These are phyloP conservation scores for Debaryomycetaceae sp. DNA, from an alignment of 1,139 yeast genomes.

Conservation along the genomic window DNA sequence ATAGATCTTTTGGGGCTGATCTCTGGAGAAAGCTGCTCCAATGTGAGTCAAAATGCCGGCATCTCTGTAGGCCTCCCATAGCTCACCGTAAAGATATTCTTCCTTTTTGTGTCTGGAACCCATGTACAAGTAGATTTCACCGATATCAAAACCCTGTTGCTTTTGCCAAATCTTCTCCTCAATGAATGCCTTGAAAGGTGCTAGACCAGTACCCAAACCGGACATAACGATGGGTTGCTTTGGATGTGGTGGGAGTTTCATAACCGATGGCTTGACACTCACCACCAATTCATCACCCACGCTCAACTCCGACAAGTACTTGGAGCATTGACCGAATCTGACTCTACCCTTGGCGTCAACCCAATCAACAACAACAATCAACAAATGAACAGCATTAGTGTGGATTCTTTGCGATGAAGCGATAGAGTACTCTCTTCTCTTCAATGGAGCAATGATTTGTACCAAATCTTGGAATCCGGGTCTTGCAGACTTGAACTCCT, in stretches of 20 bases:
- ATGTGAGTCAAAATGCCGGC: constrained; percentile 91
- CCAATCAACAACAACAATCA: constrained; percentile 97
- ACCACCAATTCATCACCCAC: constrained; percentile 89
- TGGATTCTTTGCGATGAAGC: constrained; percentile 94
- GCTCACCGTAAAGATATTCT: constrained; percentile 93
- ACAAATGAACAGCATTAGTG: constrained; percentile 84
- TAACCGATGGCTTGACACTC: constrained; percentile 93
- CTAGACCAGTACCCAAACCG: constrained; percentile 97
- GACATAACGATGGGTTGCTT: constrained; percentile 94
- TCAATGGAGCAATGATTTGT: constrained; percentile 75
- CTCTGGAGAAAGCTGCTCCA: constrained; percentile 98
- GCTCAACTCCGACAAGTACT: constrained; percentile 72
- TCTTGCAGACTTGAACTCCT: constrained; percentile 77
- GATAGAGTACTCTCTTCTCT: constrained; percentile 98
- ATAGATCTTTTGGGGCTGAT: constrained; percentile 90
- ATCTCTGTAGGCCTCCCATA: constrained; percentile 94
- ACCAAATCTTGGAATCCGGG: constrained; percentile 74
- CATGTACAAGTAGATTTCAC: constrained; percentile 81
- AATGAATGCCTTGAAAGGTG: constrained; percentile 96
- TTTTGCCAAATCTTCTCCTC: constrained; percentile 96
- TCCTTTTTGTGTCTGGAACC: constrained; percentile 97
- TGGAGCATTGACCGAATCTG: constrained; percentile 93
- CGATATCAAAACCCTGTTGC: constrained; percentile 84
- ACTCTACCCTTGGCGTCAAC: constrained; percentile 79
- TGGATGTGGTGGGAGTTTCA: constrained; percentile 88